A percentile compares a stretch with the other conserved stretches of the same genome.
Evolutionary conservation across 768 basidiomycete genomes (phyloP).

Genomic region (Amanita pallidorosea): DNA sequence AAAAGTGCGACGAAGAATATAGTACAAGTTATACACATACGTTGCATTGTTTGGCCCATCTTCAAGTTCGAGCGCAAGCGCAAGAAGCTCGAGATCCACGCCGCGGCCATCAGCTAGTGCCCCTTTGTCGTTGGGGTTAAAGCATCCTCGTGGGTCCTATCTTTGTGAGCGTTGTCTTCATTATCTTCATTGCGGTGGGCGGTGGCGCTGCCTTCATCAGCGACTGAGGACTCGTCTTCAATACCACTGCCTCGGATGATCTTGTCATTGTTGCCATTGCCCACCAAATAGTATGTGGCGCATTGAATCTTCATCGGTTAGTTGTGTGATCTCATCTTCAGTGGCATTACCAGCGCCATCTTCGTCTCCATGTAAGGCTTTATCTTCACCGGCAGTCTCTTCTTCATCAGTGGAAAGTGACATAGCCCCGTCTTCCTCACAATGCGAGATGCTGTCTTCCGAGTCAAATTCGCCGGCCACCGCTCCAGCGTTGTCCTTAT

Average conservation of each 20-base stretch:
- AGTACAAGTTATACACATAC: background rate
- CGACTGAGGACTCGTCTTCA: background rate
- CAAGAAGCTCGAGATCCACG: background rate
- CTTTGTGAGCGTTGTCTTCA: background rate
- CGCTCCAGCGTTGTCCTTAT: too few relatives aligned
- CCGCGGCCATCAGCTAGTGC: background rate
- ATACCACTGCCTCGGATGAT: background rate
- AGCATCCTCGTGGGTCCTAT: background rate
- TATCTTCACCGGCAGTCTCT: background rate
- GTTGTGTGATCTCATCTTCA: background rate
- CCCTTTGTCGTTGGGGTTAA: background rate
- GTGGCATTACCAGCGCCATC: background rate
- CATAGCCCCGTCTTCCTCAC: too few relatives aligned
- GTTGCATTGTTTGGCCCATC: conserved; percentile 1
- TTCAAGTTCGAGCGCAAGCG: background rate
- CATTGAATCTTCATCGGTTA: background rate
- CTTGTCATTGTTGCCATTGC: background rate
- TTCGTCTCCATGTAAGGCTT: background rate
- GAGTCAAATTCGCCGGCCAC: background rate
- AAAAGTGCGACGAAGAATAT: background rate
- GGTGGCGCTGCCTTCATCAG: background rate
- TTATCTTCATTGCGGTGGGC: background rate
- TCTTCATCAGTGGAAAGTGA: too few relatives aligned
- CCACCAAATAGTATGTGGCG: background rate
- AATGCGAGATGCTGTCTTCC: too few relatives aligned